Base-by-base conservation (phyloP, 805 yeast species). In the Candida ovalis region DNA sequence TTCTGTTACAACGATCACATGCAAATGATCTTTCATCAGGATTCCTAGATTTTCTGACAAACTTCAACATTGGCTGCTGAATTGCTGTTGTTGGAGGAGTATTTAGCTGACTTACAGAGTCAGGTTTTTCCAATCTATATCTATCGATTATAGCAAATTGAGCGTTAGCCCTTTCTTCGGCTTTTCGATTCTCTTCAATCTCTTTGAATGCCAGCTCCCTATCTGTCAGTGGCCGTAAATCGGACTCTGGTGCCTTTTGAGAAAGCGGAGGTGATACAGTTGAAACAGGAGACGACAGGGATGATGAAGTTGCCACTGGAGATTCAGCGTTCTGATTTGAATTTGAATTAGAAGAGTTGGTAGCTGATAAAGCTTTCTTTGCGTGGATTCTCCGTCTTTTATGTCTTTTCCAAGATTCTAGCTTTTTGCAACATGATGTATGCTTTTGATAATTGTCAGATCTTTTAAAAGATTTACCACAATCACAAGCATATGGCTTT, bases 401-500 rank as follows among this genome's bases (percentile, higher is more conserved):
- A 22, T 27, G 25, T 18, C 38, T 25, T 19, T 33, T 46, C 46
- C 40, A 40, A 22, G 15, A 18, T 30, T 22, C 49, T 24, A 30
- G 53, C 32, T 10, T 43, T 28, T 54, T 59, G 46, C 63, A 59
- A 15, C 55, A 48, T 8, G 43, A 41, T 5, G 48, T 46, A 47
- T 59, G 63, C 18, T 54, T 58, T 42, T 57, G 59, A 43, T 42
- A 59, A 33, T 59, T 59, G 40, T 59, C 63, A 1, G 62, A 58
- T 41, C 63, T 47, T 42, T 55, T 56, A 50, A 59, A 59, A 1
- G 56, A 52, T 36, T 52, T 54, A 7, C 62, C 63, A 44, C 63
- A 59, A 3, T 47, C 55, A 40, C 63, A 59, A n/a, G 47, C 41
- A 39, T 54, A 59, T 21, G 61, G 57, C 19, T 54, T 56, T 22